A percentile compares a stretch with the other conserved stretches of the same genome.
Evolutionary conservation across 495 filamentous ascomycete species (phyloP).

Genomic region (Cryomyces minteri): DNA sequence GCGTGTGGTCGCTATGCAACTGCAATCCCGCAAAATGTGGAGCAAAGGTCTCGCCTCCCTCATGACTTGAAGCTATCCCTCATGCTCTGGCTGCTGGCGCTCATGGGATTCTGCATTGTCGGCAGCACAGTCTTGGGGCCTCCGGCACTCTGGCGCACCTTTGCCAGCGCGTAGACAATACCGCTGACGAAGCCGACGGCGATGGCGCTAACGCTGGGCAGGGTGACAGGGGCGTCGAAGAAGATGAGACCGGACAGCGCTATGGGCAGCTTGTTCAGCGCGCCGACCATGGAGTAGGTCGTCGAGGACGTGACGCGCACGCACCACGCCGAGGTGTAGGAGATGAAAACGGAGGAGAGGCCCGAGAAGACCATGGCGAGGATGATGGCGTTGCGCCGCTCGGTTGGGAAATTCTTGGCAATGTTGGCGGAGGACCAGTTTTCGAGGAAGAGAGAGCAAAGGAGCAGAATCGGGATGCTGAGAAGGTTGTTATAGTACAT

Average conservation of each 20-base stretch:
- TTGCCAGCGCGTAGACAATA: constrained; percentile 80
- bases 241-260: constrained; percentile 82
- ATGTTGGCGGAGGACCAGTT: constrained; percentile 85
- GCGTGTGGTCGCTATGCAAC: too few species aligned
- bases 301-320: constrained; percentile 92
- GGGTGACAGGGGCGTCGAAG: constrained; percentile 87
- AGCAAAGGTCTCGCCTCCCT: background rate
- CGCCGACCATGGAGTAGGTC: constrained; percentile 96
- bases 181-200: constrained; percentile 77
- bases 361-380: constrained; percentile 89
- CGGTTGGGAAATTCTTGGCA: constrained; percentile 67
- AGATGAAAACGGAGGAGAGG: constrained; percentile 89
- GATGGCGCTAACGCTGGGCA: constrained; percentile 81
- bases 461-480: constrained; percentile 79
- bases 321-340: constrained; percentile 96
- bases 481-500: constrained; percentile 99
- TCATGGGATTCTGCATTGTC: constrained; percentile 52
- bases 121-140: constrained; percentile 43
- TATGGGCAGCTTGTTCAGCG: constrained; percentile 93
- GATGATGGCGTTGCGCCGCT: constrained; percentile 49
- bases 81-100: constrained; percentile 83
- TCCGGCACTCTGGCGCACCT: constrained; percentile 61
- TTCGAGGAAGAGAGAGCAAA: constrained; percentile 68
- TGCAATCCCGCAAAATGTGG: too few species aligned
- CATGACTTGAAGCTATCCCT: constrained; percentile 50